phyloP scores from a whole-genome alignment of 345 rosid genomes.

The Firmiana major region DNA sequence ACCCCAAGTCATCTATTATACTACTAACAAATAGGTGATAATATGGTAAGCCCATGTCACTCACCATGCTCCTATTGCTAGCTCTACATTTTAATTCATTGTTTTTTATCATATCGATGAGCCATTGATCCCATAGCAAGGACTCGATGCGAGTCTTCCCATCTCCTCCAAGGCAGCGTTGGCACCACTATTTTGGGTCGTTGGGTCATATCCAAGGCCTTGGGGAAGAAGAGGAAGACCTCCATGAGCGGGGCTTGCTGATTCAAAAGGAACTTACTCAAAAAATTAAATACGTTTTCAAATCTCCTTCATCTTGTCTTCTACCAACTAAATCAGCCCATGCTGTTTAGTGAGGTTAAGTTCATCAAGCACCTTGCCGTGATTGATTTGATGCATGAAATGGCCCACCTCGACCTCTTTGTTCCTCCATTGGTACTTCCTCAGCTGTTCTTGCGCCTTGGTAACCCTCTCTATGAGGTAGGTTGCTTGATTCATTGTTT shows the following conservation, averaged over 20 bases:
- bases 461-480: too few species aligned
- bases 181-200: too few species aligned
- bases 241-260: background rate
- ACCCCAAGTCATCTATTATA: background rate
- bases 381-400: constrained; percentile 22
- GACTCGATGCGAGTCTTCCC: background rate
- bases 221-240: background rate
- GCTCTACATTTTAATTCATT: too few species aligned
- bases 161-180: background rate
- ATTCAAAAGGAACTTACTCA: constrained; percentile 10
- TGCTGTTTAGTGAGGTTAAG: constrained; percentile 6
- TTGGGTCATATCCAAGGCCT: too few species aligned
- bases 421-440: constrained; percentile 16
- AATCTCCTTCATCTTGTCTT: constrained; percentile 23
- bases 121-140: background rate
- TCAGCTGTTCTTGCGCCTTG: constrained; percentile 20
- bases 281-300: constrained; percentile 12
- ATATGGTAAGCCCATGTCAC: background rate
- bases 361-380: background rate
- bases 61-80: background rate
- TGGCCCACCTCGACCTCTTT: constrained; percentile 7
- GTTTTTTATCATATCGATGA: background rate
- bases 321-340: constrained; percentile 17
- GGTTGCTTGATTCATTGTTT: too few species aligned
- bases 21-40: background rate